These are phyloP conservation scores for Eucalyptus tenuipes DNA, from an alignment of 345 rosid species.

Conservation along the genomic window DNA sequence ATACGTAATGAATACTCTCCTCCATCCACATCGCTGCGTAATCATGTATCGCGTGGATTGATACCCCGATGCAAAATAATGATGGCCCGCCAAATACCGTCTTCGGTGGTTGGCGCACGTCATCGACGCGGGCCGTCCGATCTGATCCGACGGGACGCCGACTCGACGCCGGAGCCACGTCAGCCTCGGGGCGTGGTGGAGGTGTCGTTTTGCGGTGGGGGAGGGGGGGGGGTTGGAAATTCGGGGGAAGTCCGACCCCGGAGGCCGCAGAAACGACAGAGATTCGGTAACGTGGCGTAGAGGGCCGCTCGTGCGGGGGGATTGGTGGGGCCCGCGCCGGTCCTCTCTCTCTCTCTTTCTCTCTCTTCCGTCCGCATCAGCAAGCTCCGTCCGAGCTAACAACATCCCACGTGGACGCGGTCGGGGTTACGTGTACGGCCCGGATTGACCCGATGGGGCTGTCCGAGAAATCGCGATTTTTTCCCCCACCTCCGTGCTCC, in stretches of 20 bases:
- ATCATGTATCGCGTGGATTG: rapidly evolving
- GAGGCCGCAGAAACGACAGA: slow-evolving; percentile 20
- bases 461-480: neutral
- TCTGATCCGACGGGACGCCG: neutral
- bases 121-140: neutral
- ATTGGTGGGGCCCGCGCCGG: neutral
- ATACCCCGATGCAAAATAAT: rapidly evolving
- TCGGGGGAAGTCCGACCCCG: neutral
- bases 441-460: neutral
- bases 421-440: neutral
- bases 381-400: neutral
- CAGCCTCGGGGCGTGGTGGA: neutral
- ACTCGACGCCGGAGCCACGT: neutral
- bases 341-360: neutral
- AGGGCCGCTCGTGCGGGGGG: slow-evolving; percentile 39
- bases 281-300: slow-evolving; percentile 43
- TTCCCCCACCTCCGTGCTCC: neutral
- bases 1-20: rapidly evolving
- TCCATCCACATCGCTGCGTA: rapidly evolving
- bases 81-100: neutral
- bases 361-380: neutral
- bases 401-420: neutral
- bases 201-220: neutral
- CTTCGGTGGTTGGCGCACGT: neutral
- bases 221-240: neutral